Conservation (phyloP, 495 filamentous ascomycete species). For the Collariella sp. region DNA sequence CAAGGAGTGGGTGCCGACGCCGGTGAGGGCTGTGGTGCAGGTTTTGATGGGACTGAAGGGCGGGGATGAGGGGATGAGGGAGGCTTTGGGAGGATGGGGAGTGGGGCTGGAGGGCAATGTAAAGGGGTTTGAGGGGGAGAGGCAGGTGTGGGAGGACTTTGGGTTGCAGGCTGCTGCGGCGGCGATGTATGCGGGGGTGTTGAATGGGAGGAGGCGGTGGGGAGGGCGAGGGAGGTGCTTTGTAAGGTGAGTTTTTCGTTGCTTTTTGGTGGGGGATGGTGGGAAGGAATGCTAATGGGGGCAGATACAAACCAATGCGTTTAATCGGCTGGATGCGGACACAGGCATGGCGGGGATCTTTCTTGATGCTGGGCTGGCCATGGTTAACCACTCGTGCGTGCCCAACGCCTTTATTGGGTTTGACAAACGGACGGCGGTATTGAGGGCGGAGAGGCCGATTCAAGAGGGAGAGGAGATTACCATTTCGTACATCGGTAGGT, state of each 20-base stretch:
- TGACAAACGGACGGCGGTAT: slow-evolving; percentile 31
- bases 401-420: slow-evolving; percentile 45
- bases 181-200: slow-evolving; percentile 30
- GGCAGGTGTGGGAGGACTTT: slow-evolving; percentile 29
- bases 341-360: slow-evolving; percentile 33
- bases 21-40: slow-evolving; percentile 39
- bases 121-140: slow-evolving; percentile 18
- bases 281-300: neutral
- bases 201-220: slow-evolving; percentile 22
- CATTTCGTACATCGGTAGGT: slow-evolving; percentile 45
- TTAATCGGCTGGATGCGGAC: slow-evolving; percentile 35
- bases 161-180: slow-evolving; percentile 40
- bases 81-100: slow-evolving; percentile 23
- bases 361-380: slow-evolving; percentile 38
- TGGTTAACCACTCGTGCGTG: slow-evolving; percentile 47
- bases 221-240: slow-evolving; percentile 29
- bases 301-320: slow-evolving; percentile 43
- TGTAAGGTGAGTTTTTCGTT: slow-evolving; percentile 32
- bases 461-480: slow-evolving; percentile 40
- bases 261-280: neutral
- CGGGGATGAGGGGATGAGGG: slow-evolving; percentile 6
- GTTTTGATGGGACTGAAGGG: slow-evolving; percentile 27
- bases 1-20: slow-evolving; percentile 37
- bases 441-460: slow-evolving; percentile 35
- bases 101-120: slow-evolving; percentile 32